Evolutionary conservation across 2,329 filamentous ascomycete genomes (phyloP).

Genomic region (Talaromyces atroroseus): DNA sequence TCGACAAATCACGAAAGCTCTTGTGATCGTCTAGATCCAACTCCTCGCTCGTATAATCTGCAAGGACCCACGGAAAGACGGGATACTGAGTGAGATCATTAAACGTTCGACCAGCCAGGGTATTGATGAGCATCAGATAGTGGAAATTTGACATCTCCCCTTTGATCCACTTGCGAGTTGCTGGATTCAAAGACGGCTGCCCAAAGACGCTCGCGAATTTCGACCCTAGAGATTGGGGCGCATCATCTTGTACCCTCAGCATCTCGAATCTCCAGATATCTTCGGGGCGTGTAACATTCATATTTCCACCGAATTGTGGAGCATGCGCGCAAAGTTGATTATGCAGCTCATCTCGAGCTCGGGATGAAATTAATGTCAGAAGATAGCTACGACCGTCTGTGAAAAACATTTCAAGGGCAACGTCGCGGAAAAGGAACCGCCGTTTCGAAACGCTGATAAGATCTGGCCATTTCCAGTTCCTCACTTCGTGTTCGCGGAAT

Average conservation of each 20-base stretch:
- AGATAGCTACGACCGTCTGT: constrained; percentile 94
- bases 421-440: constrained; percentile 89
- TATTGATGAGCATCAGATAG: constrained; percentile 97
- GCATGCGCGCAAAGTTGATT: constrained; percentile 70
- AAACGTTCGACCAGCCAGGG: constrained; percentile 92
- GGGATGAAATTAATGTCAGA: constrained; percentile 71
- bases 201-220: constrained; percentile 93
- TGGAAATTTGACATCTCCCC: constrained; percentile 98
- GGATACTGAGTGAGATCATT: constrained; percentile 98
- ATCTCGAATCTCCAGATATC: constrained; percentile 90
- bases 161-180: constrained; percentile 82
- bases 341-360: constrained; percentile 73
- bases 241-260: constrained; percentile 62
- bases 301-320: constrained; percentile 68
- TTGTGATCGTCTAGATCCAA: constrained; percentile 78
- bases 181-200: constrained; percentile 71
- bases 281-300: constrained; percentile 68
- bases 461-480: constrained; percentile 91
- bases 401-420: constrained; percentile 96
- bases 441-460: constrained; percentile 94
- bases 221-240: constrained; percentile 66
- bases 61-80: constrained; percentile 94
- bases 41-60: constrained; percentile 92
- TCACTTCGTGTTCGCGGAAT: constrained; percentile 68
- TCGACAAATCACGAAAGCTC: constrained; percentile 84